A percentile compares a stretch with the other conserved stretches of the same genome.
Evolutionary conservation across 2,329 filamentous ascomycete species (phyloP).

Genomic region (Corynespora cassiicola): DNA sequence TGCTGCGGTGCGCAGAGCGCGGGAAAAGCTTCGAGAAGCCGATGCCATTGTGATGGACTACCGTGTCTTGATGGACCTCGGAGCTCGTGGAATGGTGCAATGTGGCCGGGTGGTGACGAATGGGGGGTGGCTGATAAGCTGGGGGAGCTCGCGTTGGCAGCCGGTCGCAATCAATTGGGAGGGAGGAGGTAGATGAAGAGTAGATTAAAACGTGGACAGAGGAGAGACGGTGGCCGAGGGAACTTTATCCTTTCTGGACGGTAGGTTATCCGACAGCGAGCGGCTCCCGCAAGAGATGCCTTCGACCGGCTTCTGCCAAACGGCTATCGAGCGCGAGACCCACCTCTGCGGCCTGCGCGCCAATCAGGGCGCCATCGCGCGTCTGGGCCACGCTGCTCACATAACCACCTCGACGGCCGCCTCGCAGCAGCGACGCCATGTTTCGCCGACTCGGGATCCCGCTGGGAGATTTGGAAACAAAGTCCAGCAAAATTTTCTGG

Average conservation of each 20-base stretch:
- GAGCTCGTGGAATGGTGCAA: neutral
- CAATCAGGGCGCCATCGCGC: conserved; percentile 8
- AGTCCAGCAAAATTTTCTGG: no score
- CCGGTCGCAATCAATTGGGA: neutral
- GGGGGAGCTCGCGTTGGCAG: neutral
- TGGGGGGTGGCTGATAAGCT: conserved; percentile 2
- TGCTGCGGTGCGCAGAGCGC: conserved; percentile 47
- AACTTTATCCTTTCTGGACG: no score
- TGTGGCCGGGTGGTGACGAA: conserved; percentile 1
- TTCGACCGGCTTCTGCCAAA: conserved; percentile 5
- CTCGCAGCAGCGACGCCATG: conserved; percentile 12
- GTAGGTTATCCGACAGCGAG: no score
- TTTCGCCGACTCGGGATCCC: conserved; percentile 19
- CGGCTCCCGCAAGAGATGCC: no score
- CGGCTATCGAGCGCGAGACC: no score
- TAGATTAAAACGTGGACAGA: conserved; percentile 7
- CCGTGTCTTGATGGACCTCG: neutral
- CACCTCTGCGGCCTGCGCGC: no score
- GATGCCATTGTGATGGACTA: conserved; percentile 37
- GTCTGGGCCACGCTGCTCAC: neutral
- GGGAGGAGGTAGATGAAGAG: neutral
- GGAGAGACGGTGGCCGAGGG: no score
- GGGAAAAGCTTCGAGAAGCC: conserved; percentile 42
- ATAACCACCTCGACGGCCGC: no score
- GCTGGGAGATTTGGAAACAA: no score